phyloP scores from a whole-genome alignment of 805 yeast genomes.

The Wickerhamiella shivajii region DNA sequence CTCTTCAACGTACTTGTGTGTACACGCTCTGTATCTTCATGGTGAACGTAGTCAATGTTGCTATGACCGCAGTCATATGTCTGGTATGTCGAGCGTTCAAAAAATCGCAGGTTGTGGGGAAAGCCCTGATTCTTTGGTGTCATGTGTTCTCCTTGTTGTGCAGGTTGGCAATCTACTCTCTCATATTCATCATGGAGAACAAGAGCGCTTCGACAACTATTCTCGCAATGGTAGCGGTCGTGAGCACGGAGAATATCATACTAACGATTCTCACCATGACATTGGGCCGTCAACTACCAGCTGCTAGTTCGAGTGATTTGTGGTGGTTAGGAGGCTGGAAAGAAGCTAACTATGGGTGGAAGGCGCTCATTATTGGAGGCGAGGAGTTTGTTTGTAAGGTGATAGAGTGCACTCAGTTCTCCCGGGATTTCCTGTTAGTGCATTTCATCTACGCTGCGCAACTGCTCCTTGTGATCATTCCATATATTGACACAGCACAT shows the following conservation, averaged over 20 bases:
- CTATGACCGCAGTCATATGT: too few relatives aligned
- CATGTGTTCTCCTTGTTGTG: constrained; percentile 40
- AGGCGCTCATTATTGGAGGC: constrained; percentile 63
- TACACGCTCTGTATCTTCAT: too few relatives aligned
- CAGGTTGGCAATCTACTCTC: constrained; percentile 42
- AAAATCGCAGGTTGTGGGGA: too few relatives aligned
- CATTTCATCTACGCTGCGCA: constrained; percentile 68
- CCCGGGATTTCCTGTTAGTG: constrained; percentile 81
- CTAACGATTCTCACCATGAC: constrained; percentile 37
- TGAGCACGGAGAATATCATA: constrained; percentile 42
- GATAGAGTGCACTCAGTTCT: constrained; percentile 74
- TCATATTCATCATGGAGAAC: constrained; percentile 53
- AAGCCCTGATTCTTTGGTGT: too few relatives aligned
- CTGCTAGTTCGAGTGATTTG: constrained; percentile 48
- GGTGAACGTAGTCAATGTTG: too few relatives aligned
- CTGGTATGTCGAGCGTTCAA: too few relatives aligned
- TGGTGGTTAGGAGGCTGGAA: constrained; percentile 40
- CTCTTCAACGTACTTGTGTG: too few relatives aligned
- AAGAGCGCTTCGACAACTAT: constrained; percentile 48
- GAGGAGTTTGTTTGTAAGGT: constrained; percentile 76
- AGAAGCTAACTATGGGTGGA: constrained; percentile 73
- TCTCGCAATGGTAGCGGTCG: constrained; percentile 43
- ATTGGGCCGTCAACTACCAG: constrained; percentile 45
- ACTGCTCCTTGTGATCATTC: constrained; percentile 64
- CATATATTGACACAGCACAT: constrained; percentile 80